Conservation (phyloP, 2,329 filamentous ascomycete species). For the Uncinocarpus reesii region DNA sequence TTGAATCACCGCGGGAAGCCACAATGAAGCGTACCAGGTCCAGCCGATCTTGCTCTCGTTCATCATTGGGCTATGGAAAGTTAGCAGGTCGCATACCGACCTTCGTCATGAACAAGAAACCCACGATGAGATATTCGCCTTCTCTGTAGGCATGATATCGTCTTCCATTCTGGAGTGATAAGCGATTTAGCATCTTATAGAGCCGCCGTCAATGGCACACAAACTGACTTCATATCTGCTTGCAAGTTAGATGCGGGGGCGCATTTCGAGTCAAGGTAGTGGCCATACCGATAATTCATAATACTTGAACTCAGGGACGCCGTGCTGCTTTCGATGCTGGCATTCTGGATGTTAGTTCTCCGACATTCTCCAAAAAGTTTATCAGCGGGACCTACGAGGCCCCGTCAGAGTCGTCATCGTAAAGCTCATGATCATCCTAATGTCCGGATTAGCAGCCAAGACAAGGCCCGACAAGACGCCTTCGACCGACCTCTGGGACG, state of each 20-base stretch:
- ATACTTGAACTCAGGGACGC: slow-evolving; percentile 14
- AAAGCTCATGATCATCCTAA: slow-evolving; percentile 8
- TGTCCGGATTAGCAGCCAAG: neutral
- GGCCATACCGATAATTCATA: slow-evolving; percentile 9
- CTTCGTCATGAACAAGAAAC: neutral
- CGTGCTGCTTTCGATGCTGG: slow-evolving; percentile 9
- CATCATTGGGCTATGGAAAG: slow-evolving; percentile 2
- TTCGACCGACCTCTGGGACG: slow-evolving; percentile 1
- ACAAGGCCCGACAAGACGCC: neutral
- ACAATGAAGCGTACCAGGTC: neutral
- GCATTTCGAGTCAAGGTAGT: neutral
- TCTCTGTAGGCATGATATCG: slow-evolving; percentile 13
- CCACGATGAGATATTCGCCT: slow-evolving; percentile 13
- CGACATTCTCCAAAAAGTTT: neutral
- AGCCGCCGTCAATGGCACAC: neutral
- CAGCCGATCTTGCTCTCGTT: slow-evolving; percentile 7
- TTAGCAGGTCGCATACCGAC: neutral
- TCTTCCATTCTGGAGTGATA: slow-evolving; percentile 10
- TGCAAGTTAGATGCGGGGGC: neutral
- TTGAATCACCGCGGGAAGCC: no score
- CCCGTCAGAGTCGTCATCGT: slow-evolving; percentile 3
- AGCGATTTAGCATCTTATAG: neutral
- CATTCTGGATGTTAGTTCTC: no score
- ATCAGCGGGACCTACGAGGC: slow-evolving; percentile 2
- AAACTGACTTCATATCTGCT: slow-evolving; percentile 11